Base-by-base conservation (phyloP, 305 asterid species). In the Salvia sclarea region DNA sequence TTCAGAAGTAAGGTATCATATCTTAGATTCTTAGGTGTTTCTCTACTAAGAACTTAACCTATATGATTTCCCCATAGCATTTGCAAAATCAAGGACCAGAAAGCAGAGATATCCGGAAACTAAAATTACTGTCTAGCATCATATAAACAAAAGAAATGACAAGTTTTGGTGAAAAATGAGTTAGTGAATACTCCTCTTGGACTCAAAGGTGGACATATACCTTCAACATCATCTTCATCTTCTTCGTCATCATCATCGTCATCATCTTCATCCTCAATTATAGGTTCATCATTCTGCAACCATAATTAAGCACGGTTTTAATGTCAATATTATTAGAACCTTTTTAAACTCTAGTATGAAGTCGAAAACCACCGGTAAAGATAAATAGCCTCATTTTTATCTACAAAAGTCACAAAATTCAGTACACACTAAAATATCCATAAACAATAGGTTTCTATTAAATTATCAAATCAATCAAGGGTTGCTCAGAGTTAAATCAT, bases 191-290 rank as follows among this genome's bases (percentile, higher is more conserved):
- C 10, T 8, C 3, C 12, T 9, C 13, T 14, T 9, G 22, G 31
- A 55, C 21, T 40, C 66, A 49, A 71, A 31, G 44, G 35, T 21
- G 37, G 33, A 71, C 55, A 52, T 47, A 55, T 71, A 88, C 97
- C 97, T 81, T 90, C 96, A 63, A 59, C 83, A 1, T 86, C 95
- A 73, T 82, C 91, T 6, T 86, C 93, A 40, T 88, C 96, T 0
- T 76, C 95, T 10, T 82, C 96, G 0, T 88, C 95, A 3, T 90
- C 97, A 0, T 87, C 91, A 1, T 87, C 75, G 0, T 89, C 94
- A 0, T 86, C 92, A 0, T 85, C 94, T 0, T 88, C 94, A 20
- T 85, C 92, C 70, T 90, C 97, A 6, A 87, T 63, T 64, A 83
- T 21, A 4, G 91, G 94, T 69, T 78, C 86, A 2, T 86, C 93